Evolutionary conservation across 2,329 filamentous ascomycete species (phyloP).

Genomic region (Colletotrichum agaves): DNA sequence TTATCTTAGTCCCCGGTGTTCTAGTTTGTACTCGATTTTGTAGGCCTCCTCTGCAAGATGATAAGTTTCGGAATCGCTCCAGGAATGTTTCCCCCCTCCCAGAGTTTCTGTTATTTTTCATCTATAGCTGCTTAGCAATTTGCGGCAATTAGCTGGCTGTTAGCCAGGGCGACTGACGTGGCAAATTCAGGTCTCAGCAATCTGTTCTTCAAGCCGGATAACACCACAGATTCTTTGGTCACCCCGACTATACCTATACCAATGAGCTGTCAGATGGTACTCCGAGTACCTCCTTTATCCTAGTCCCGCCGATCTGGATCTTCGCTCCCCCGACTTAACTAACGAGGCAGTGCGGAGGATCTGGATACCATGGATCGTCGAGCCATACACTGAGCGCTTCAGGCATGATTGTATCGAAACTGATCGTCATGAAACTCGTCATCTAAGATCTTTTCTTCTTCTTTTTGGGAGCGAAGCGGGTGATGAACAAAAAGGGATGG

Average conservation of each 20-base stretch:
- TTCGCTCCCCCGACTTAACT: background rate
- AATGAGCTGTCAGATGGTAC: background rate
- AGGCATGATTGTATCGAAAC: background rate
- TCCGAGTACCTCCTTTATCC: background rate
- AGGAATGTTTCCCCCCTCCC: too few relatives aligned
- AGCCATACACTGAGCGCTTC: background rate
- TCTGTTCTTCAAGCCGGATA: too few relatives aligned
- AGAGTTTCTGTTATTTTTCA: too few relatives aligned
- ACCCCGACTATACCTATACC: too few relatives aligned
- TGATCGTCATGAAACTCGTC: background rate
- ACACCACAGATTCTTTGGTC: too few relatives aligned
- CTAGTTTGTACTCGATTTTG: too few relatives aligned
- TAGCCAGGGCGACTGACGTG: too few relatives aligned
- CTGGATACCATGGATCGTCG: background rate
- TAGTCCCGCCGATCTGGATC: background rate
- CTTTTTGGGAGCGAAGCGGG: background rate
- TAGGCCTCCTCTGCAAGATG: too few relatives aligned
- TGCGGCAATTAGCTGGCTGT: too few relatives aligned
- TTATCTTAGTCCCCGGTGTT: too few relatives aligned
- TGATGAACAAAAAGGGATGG: background rate
- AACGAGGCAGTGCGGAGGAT: background rate
- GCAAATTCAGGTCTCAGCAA: too few relatives aligned
- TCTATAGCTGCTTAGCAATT: background rate
- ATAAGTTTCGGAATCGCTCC: too few relatives aligned
- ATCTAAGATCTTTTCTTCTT: conserved; percentile 21